phyloP scores from a whole-genome alignment of 176 grass and related monocot genomes.

The Canna indica region DNA sequence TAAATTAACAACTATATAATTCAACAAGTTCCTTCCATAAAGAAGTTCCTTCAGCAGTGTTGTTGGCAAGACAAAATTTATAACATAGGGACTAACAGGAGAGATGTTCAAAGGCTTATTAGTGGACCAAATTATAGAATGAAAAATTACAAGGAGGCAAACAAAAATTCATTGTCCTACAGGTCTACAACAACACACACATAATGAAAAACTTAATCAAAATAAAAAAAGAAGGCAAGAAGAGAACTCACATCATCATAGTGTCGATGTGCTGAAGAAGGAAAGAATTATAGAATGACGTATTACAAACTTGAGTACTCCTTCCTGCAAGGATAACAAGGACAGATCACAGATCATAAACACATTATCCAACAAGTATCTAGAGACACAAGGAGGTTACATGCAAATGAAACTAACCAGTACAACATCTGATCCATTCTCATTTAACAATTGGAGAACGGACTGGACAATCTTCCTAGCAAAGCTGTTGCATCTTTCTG shows the following conservation, averaged over 20 bases:
- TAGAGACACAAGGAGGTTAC: not conserved
- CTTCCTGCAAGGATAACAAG: slow-evolving; percentile 43
- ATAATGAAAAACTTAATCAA: slow-evolving; percentile 3
- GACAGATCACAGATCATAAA: slow-evolving; percentile 1
- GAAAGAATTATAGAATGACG: slow-evolving; percentile 58
- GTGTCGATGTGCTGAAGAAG: slow-evolving; percentile 51
- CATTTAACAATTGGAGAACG: slow-evolving; percentile 43
- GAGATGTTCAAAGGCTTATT: too few species aligned
- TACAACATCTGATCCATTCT: slow-evolving; percentile 39
- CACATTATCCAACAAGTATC: slow-evolving; percentile 13
- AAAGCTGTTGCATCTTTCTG: slow-evolving; percentile 75
- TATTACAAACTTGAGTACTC: slow-evolving; percentile 66
- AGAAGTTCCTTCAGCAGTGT: too few species aligned
- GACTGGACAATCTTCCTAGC: slow-evolving; percentile 68
- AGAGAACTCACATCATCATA: slow-evolving; percentile 57
- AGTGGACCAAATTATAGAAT: too few species aligned
- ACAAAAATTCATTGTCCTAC: not conserved
- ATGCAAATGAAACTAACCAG: slow-evolving; percentile 22
- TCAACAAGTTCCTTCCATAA: too few species aligned
- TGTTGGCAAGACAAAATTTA: too few species aligned
- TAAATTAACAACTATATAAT: too few species aligned
- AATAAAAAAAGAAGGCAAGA: not conserved
- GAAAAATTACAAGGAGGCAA: too few species aligned
- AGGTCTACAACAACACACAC: not conserved
- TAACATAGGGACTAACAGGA: too few species aligned